Conservation (phyloP, 257 asterid genomes). For the Euphrasia confusa region DNA sequence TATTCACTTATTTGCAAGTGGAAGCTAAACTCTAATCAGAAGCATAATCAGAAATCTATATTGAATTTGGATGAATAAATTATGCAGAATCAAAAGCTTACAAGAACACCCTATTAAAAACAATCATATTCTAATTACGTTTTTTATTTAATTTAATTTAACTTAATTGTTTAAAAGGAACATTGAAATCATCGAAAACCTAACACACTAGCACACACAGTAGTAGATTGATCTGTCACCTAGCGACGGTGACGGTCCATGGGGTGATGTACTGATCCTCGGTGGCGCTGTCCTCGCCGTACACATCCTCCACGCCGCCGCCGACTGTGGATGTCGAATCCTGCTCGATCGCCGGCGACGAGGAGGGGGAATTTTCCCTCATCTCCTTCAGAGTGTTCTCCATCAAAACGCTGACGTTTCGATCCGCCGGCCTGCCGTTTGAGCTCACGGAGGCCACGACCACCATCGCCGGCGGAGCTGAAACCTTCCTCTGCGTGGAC, state of each 20-base stretch:
- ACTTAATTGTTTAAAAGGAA: not conserved
- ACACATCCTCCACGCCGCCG: constrained; percentile 70
- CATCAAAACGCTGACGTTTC: constrained; percentile 64
- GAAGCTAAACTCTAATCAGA: not conserved
- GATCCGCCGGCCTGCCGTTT: constrained; percentile 66
- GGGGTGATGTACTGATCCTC: constrained; percentile 71
- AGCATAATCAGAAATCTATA: not conserved
- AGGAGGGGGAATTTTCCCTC: constrained; percentile 36
- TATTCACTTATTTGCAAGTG: not conserved
- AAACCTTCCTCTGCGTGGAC: constrained; percentile 39
- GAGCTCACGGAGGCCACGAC: constrained; percentile 59
- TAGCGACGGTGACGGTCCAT: constrained; percentile 69
- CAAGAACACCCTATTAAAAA: not conserved
- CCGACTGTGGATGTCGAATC: constrained; percentile 41
- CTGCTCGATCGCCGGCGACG: constrained; percentile 30
- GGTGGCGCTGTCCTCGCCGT: constrained; percentile 81
- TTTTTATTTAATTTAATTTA: not conserved
- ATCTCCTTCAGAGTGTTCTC: constrained; percentile 50
- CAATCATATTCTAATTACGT: not conserved
- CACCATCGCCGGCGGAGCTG: constrained; percentile 34
- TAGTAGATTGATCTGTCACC: constrained; percentile 33
- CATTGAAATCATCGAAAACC: constrained; percentile 30
- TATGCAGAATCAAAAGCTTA: not conserved
- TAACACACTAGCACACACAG: not conserved
- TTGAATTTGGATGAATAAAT: too few relatives aligned